phyloP scores from a whole-genome alignment of 169 alveolate genomes.

The Cardiosporidium cionae region DNA sequence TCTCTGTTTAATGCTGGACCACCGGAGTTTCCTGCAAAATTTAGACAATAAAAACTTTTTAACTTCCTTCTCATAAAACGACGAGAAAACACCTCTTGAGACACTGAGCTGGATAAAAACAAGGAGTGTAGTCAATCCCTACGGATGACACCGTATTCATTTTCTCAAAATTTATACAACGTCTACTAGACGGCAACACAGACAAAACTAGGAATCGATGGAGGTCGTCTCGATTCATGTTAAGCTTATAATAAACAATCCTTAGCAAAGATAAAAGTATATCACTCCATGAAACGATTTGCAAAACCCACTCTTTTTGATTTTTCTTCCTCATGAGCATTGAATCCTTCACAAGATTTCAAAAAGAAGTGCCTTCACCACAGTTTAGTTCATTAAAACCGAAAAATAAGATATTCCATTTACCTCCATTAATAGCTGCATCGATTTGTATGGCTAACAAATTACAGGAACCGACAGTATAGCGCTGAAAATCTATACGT shows the following conservation, averaged over 20 bases:
- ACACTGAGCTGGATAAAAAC: background rate
- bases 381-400: background rate
- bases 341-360: no score
- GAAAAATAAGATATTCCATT: background rate
- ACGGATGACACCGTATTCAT: background rate
- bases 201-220: no score
- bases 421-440: conserved; percentile 44
- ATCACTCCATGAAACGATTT: background rate
- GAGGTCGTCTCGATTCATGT: no score
- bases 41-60: background rate
- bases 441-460: conserved; percentile 47
- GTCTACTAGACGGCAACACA: no score
- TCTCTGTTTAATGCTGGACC: conserved; percentile 46
- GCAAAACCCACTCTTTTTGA: no score
- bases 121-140: background rate
- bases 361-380: background rate
- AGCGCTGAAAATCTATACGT: conserved; percentile 37
- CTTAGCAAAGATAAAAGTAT: no score
- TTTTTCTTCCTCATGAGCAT: no score
- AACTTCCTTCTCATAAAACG: background rate
- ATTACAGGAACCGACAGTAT: conserved; percentile 35
- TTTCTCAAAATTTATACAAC: no score
- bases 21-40: conserved; percentile 41
- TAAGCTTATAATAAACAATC: no score
- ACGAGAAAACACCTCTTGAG: background rate